Evolutionary conservation across 371 early-diverging fungal genomes (phyloP).

Genomic region (Zychaea mexicana): DNA sequence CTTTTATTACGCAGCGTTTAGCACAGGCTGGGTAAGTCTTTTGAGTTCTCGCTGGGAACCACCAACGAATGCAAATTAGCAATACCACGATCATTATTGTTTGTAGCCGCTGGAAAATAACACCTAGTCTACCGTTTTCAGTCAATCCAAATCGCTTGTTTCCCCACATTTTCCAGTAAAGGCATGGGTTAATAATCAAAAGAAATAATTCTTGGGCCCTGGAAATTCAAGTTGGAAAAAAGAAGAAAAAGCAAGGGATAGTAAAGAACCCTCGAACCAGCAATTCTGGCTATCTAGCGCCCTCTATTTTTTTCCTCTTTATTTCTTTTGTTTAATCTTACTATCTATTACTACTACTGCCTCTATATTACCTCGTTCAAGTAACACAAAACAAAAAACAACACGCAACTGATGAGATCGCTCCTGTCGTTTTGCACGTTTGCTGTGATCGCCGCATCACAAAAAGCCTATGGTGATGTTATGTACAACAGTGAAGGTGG

Average conservation of each 20-base stretch:
- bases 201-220: neutral
- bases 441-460: neutral
- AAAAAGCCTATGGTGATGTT: neutral
- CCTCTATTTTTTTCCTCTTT: too few species aligned
- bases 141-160: neutral
- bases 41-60: too few species aligned
- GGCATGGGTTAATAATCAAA: slow-evolving; percentile 5
- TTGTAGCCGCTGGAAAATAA: too few species aligned
- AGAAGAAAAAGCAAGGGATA: neutral
- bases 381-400: too few species aligned
- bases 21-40: too few species aligned
- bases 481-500: slow-evolving; percentile 12
- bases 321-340: neutral
- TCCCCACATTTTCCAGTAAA: neutral
- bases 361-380: too few species aligned
- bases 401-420: neutral
- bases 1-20: neutral
- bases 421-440: neutral
- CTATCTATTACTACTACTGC: neutral
- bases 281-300: too few species aligned
- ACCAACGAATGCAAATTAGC: too few species aligned
- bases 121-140: too few species aligned
- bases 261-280: too few species aligned
- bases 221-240: too few species aligned
- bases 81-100: too few species aligned